phyloP scores from a whole-genome alignment of 2,329 filamentous ascomycete species.

The Atkinsonella texensis region DNA sequence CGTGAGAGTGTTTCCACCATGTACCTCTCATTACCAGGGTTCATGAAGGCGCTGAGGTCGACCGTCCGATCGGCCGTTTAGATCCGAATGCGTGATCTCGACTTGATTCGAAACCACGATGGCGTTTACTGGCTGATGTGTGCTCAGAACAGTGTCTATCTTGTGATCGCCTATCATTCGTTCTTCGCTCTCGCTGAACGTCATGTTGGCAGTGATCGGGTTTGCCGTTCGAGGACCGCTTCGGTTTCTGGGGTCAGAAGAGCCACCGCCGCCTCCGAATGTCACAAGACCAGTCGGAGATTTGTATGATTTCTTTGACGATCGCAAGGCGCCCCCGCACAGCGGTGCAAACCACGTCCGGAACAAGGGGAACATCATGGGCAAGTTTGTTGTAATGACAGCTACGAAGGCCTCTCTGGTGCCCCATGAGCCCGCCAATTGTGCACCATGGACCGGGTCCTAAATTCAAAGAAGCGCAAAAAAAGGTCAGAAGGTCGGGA shows the following conservation, averaged over 20 bases:
- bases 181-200: constrained; percentile 26
- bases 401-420: constrained; percentile 28
- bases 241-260: constrained; percentile 17
- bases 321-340: constrained; percentile 17
- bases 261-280: constrained; percentile 25
- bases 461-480: constrained; percentile 24
- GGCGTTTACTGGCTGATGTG: constrained; percentile 12
- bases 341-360: not conserved
- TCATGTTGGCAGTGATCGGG: constrained; percentile 23
- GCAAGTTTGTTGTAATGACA: constrained; percentile 27
- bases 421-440: not conserved
- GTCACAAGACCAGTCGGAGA: constrained; percentile 26
- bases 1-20: not conserved
- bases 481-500: no score
- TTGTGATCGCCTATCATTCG: constrained; percentile 30
- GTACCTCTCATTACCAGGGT: constrained; percentile 7
- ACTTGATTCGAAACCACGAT: constrained; percentile 32
- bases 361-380: constrained; percentile 29
- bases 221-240: constrained; percentile 17
- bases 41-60: constrained; percentile 1
- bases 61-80: constrained; percentile 6
- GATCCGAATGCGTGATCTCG: constrained; percentile 19
- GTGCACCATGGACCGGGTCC: constrained; percentile 10
- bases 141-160: constrained; percentile 23
- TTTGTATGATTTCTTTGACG: constrained; percentile 26